Evolutionary conservation across 768 basidiomycete genomes (phyloP).

Genomic region (Termitomyces titanicus): DNA sequence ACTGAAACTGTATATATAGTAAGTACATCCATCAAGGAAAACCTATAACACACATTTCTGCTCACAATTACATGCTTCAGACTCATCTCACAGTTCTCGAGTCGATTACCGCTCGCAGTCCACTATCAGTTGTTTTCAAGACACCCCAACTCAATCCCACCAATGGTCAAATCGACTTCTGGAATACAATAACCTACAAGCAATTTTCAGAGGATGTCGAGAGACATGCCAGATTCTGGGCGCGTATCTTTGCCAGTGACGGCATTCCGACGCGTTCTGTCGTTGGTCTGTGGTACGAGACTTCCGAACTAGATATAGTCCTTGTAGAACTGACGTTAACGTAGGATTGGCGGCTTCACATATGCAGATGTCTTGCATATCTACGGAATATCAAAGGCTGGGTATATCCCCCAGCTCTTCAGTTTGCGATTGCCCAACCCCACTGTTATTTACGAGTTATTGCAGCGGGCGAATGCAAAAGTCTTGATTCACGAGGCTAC

Average conservation of each 20-base stretch:
- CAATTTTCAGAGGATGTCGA: slow-evolving; percentile 68
- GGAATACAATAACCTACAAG: slow-evolving; percentile 60
- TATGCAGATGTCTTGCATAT: slow-evolving; percentile 72
- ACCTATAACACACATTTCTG: not conserved
- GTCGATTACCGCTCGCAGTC: slow-evolving; percentile 45
- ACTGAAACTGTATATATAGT: slow-evolving; percentile 9
- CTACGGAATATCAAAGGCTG: slow-evolving; percentile 72
- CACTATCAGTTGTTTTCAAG: slow-evolving; percentile 55
- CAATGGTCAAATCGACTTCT: slow-evolving; percentile 38
- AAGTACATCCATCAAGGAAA: not conserved
- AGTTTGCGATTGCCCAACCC: slow-evolving; percentile 76
- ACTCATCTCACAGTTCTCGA: slow-evolving; percentile 68
- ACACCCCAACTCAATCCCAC: slow-evolving; percentile 47
- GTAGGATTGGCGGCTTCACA: slow-evolving; percentile 72
- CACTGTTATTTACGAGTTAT: slow-evolving; percentile 64
- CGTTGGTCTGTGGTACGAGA: slow-evolving; percentile 68
- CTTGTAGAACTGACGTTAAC: not conserved
- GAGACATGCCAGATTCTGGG: slow-evolving; percentile 62
- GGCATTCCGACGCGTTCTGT: slow-evolving; percentile 54
- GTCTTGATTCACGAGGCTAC: slow-evolving; percentile 64
- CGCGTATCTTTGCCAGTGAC: slow-evolving; percentile 38
- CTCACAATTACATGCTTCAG: slow-evolving; percentile 28
- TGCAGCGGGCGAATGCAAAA: slow-evolving; percentile 56
- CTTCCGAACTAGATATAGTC: not conserved
- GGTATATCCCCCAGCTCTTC: slow-evolving; percentile 76